These are phyloP conservation scores for Euptelea pleiosperma DNA, from an alignment of 164 flowering plant species.

Conservation along the genomic window DNA sequence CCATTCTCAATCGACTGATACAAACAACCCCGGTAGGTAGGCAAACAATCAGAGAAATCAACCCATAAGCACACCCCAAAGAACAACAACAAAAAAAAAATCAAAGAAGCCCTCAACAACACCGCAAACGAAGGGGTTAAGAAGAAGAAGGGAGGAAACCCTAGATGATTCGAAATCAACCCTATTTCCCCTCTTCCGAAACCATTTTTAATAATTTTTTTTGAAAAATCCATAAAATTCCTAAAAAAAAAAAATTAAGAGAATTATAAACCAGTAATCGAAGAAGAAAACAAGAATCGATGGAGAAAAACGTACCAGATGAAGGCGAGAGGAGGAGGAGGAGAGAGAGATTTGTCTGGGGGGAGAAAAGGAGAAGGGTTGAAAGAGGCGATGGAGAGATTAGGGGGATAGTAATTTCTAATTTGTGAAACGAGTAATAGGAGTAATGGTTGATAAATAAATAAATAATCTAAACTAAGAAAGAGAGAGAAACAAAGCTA, in stretches of 20 bases:
- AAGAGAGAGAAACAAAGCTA: background rate
- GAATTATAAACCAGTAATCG: background rate
- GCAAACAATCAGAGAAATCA: slow-evolving; percentile 3
- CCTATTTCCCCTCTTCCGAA: background rate
- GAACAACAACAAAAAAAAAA: background rate
- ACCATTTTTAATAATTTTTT: background rate
- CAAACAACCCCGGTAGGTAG: background rate
- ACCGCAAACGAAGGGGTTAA: background rate
- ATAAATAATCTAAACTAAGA: background rate
- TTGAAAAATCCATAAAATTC: background rate
- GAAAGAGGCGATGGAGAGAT: background rate
- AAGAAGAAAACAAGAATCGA: background rate
- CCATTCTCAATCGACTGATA: background rate
- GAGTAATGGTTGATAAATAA: background rate
- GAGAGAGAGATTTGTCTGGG: background rate
- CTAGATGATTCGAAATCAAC: background rate
- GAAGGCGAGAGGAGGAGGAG: background rate
- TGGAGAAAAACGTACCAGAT: slow-evolving; percentile 2
- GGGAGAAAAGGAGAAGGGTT: background rate
- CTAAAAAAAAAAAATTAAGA: background rate
- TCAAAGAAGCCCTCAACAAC: background rate
- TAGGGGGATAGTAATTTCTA: slow-evolving; percentile 6
- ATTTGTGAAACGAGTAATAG: background rate
- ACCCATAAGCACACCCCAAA: background rate
- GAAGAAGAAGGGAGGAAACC: background rate